These are phyloP conservation scores for Haematococcus lacustris DNA, from an alignment of 139 green algal genomes.

Conservation along the genomic window DNA sequence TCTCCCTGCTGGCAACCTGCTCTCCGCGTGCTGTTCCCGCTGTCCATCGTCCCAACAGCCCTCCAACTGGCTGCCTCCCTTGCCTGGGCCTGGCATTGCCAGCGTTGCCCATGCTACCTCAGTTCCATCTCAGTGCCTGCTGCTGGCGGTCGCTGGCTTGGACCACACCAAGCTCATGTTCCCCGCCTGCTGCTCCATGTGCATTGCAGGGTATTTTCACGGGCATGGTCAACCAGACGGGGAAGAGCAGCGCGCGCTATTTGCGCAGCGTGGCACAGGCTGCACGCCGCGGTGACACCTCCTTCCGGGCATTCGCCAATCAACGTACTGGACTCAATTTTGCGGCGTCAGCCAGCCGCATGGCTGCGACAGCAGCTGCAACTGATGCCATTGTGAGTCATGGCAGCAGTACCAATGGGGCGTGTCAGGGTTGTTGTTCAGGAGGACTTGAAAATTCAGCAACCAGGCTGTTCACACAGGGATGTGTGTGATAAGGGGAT, in stretches of 20 bases:
- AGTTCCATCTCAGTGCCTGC: background rate
- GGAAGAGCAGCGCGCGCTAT: constrained; percentile 19
- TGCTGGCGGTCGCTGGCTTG: background rate
- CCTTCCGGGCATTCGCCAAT: background rate
- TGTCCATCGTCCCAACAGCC: background rate
- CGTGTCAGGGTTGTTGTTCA: too few species aligned
- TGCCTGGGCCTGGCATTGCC: background rate
- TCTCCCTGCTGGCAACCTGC: background rate
- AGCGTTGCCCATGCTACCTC: background rate
- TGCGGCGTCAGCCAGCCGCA: background rate
- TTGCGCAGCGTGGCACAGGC: constrained; percentile 9
- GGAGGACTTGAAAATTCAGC: too few species aligned
- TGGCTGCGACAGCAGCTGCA: background rate
- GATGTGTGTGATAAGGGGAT: too few species aligned
- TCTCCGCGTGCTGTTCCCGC: background rate
- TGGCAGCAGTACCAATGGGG: too few species aligned
- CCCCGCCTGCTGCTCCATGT: background rate
- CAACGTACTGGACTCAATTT: background rate
- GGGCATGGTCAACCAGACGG: constrained; percentile 42
- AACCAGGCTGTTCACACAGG: too few species aligned
- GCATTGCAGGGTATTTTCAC: constrained; percentile 31
- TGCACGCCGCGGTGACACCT: background rate
- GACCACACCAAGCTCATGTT: background rate
- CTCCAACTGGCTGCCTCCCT: background rate
- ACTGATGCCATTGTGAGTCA: too few species aligned